Evolutionary conservation across 768 basidiomycete species (phyloP).

Genomic region (Lactarius evosmus): DNA sequence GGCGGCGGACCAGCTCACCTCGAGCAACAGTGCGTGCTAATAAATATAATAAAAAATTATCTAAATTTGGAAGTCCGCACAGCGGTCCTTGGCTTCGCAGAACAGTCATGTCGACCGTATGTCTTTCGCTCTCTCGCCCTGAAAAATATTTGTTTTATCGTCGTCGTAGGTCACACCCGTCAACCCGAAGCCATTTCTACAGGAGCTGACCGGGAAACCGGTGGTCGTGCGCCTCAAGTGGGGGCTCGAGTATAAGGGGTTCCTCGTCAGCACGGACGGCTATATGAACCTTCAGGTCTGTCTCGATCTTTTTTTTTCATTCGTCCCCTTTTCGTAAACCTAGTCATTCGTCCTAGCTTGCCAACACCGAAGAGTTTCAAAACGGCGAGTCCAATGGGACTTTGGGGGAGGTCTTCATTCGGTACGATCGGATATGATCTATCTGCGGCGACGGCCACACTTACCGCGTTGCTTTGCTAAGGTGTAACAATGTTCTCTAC

Average conservation of each 20-base stretch:
- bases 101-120: slow-evolving; percentile 65
- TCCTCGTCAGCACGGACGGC: slow-evolving; percentile 96
- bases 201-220: slow-evolving; percentile 96
- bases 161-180: slow-evolving; percentile 74
- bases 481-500: slow-evolving; percentile 95
- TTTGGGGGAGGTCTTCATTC: slow-evolving; percentile 98
- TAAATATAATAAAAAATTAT: not conserved
- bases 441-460: slow-evolving; percentile 15
- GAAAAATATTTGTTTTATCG: not conserved
- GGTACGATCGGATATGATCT: slow-evolving; percentile 49
- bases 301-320: slow-evolving; percentile 17
- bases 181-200: slow-evolving; percentile 98
- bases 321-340: no score
- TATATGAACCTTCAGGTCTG: slow-evolving; percentile 98
- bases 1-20: slow-evolving; percentile 16
- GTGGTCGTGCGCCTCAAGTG: slow-evolving; percentile 96
- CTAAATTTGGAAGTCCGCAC: slow-evolving; percentile 43
- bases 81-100: slow-evolving; percentile 33
- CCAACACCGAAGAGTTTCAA: slow-evolving; percentile 98
- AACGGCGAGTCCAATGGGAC: slow-evolving; percentile 94
- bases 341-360: slow-evolving; percentile 59
- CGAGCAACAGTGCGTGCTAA: not conserved
- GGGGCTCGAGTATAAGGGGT: slow-evolving; percentile 99
- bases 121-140: slow-evolving; percentile 32
- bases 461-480: slow-evolving; percentile 34